phyloP scores from a whole-genome alignment of 106 monocot species.

The Allium cepa region DNA sequence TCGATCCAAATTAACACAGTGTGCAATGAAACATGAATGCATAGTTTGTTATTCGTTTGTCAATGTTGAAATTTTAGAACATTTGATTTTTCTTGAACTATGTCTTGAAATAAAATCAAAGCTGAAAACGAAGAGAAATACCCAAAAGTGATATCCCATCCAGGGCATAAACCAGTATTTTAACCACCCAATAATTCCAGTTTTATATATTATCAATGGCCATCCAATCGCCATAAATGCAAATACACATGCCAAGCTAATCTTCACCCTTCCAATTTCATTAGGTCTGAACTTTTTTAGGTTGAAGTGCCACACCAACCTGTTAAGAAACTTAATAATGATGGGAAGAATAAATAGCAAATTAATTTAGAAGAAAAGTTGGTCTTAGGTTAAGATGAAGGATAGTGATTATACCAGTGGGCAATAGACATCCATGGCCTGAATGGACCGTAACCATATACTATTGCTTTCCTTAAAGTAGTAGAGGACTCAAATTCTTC shows the following conservation, averaged over 20 bases:
- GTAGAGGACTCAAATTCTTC: conserved; percentile 57
- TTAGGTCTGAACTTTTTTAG: conserved; percentile 81
- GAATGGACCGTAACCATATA: conserved; percentile 78
- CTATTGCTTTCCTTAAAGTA: conserved; percentile 49
- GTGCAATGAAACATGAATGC: too few species aligned
- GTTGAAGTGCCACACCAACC: conserved; percentile 81
- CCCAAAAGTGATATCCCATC: conserved; percentile 93
- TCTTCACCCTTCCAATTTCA: conserved; percentile 80
- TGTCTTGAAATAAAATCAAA: not conserved
- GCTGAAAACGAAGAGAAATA: conserved; percentile 18
- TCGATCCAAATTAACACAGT: too few species aligned
- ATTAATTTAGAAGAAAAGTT: not conserved
- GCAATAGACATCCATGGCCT: conserved; percentile 94
- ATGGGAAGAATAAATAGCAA: conserved; percentile 10
- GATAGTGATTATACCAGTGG: conserved; percentile 55
- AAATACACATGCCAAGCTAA: conserved; percentile 92
- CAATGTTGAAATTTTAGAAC: too few species aligned
- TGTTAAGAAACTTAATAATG: conserved; percentile 19
- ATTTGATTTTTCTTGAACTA: too few species aligned
- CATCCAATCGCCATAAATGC: conserved; percentile 86
- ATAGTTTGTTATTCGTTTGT: too few species aligned
- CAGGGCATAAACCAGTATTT: conserved; percentile 98
- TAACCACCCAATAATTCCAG: conserved; percentile 84
- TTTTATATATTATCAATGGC: conserved; percentile 71
- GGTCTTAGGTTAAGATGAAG: not conserved